phyloP scores from a whole-genome alignment of 768 basidiomycete genomes.

The Cystofilobasidium bisporidii region DNA sequence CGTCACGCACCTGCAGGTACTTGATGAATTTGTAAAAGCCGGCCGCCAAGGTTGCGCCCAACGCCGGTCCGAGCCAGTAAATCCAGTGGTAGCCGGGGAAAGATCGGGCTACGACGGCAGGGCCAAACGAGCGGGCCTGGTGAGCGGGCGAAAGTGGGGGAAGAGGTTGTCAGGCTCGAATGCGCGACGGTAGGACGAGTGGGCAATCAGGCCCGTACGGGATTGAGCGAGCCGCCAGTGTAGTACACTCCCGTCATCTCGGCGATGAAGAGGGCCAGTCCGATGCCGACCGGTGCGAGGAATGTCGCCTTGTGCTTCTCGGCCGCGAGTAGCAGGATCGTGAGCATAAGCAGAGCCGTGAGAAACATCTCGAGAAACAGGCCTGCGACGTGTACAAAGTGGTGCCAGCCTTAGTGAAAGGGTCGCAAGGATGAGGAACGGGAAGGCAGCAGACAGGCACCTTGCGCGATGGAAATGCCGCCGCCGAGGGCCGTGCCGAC shows the following conservation, averaged over 20 bases:
- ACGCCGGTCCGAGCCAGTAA: conserved; percentile 22
- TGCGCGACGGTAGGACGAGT: too few species aligned
- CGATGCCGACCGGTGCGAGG: conserved; percentile 44
- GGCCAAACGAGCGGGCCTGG: conserved; percentile 18
- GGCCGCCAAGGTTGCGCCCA: conserved; percentile 8
- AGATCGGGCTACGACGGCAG: background rate
- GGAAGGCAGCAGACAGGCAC: conserved; percentile 33
- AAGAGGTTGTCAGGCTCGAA: too few species aligned
- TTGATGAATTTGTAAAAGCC: conserved; percentile 11
- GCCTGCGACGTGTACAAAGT: background rate
- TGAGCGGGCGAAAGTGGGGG: too few species aligned
- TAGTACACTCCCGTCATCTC: conserved; percentile 28
- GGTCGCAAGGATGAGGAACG: background rate
- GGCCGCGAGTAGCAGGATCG: conserved; percentile 20
- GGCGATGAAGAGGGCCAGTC: conserved; percentile 37
- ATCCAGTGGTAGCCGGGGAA: conserved; percentile 17
- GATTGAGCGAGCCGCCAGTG: conserved; percentile 26
- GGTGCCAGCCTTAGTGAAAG: background rate
- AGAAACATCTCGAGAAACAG: conserved; percentile 19
- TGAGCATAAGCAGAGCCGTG: conserved; percentile 4
- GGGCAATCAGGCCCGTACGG: too few species aligned
- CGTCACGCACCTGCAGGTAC: background rate
- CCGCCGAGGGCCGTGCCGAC: conserved; percentile 30
- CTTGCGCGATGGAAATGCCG: conserved; percentile 35
- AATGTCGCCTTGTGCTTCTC: conserved; percentile 42